Evolutionary conservation across 208 protist genomes (phyloP), one percentile per base, ranked within the genome.

Genomic region (Trypanosomatidae sp.): DNA sequence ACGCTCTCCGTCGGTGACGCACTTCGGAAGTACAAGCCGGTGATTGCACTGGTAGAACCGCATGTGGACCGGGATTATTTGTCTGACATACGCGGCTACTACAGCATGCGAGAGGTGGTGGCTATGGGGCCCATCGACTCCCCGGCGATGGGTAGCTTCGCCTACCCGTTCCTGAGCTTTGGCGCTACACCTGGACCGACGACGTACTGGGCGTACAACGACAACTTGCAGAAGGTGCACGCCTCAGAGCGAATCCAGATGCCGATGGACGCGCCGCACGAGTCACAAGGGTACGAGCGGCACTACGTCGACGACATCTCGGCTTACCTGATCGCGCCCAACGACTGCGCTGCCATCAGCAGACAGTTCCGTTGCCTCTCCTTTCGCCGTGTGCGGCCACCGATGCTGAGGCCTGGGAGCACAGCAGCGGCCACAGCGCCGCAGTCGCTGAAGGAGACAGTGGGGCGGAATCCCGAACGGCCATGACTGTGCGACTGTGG

Each of bases 171-270:
- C 44, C 79, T 95, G 55, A 84, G 75, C 47, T 93, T 92, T 44
- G 91, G 91, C 4, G 86, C 87, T 22, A 90, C 81, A 6, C 87
- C 91, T 12, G 91, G 91, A 2, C 87, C 91, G 15, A 70, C 59
- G n/a, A 89, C 81, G 25, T 95, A 93, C 79, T 91, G 84, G 83
- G 76, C 71, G 59, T 93, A 89, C 85, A 93, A 93, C 76, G 82
- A 90, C 62, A 81, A 82, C 66, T 77, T 93, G 39, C 86, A 92
- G 53, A 80, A 77, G 59, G 80, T 83, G n/a, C 46, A 66, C 25
- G 73, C 69, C 13, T 76, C 89, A 52, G 74, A 71, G 41, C 81
- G 85, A 28, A 75, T 90, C 9, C 80, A 90, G 70, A 89, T 91
- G 82, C 86, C 88, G 22, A 76, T 93, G 47, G 87, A 92, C 69